phyloP scores from a whole-genome alignment of 2,329 filamentous ascomycete genomes.

The Trichoderma simmonsii region DNA sequence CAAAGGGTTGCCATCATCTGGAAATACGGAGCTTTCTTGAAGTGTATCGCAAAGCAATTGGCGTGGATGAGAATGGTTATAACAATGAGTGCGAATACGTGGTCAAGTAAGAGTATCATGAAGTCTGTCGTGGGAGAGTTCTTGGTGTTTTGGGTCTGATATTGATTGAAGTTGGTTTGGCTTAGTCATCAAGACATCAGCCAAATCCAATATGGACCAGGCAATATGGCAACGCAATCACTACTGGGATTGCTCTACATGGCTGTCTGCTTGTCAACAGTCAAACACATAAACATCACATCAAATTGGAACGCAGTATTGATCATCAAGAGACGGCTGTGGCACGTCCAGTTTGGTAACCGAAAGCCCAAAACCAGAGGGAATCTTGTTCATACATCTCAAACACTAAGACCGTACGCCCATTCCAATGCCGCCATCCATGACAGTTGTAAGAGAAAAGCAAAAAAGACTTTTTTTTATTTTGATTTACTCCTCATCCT shows the following conservation, averaged over 20 bases:
- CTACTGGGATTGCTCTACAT: neutral
- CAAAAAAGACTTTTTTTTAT: slow-evolving; percentile 23
- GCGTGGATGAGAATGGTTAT: neutral
- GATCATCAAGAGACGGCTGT: slow-evolving; percentile 14
- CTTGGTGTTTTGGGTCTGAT: neutral
- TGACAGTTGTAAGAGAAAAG: slow-evolving; percentile 20
- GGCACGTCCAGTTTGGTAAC: slow-evolving; percentile 27
- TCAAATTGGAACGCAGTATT: neutral
- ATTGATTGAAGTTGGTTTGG: neutral
- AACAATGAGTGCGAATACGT: too few species aligned
- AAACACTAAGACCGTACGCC: slow-evolving; percentile 42
- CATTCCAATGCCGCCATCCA: slow-evolving; percentile 25
- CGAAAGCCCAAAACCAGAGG: slow-evolving; percentile 37
- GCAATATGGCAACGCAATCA: neutral
- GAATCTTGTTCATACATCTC: slow-evolving; percentile 42
- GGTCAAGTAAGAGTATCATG: neutral
- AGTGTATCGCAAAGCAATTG: neutral
- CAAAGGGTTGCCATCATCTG: neutral
- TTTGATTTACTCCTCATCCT: slow-evolving; percentile 58
- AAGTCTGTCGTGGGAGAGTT: neutral
- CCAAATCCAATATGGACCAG: neutral
- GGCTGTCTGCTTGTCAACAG: neutral
- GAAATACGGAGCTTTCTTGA: neutral
- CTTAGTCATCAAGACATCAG: neutral
- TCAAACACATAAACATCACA: neutral